Evolutionary conservation across 331 rosid genomes (phyloP), one percentile per base, ranked within the genome.

Genomic region (Rosa hybrid): DNA sequence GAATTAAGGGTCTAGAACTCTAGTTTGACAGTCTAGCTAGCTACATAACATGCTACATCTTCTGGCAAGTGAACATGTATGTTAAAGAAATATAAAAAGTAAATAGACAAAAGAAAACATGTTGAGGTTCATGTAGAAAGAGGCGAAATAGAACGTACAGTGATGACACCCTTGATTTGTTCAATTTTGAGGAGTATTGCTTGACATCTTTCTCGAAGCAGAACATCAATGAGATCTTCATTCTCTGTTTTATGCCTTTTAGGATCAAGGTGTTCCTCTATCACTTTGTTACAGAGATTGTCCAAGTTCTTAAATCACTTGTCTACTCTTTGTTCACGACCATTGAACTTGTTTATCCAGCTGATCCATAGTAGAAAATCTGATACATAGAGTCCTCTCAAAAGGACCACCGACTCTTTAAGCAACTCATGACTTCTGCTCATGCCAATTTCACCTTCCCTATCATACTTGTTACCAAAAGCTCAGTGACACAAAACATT

Each of bases 101-200:
- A 11, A 17, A 41, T 56, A 6, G 39, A 6, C 17, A 68, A 27
- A 23, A 3, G 5, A 23, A 27, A 27, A 0, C 39, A 23, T 12
- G 7, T 25, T 8, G 5, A 62, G 14, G 25, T 59, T 7, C 67
- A 60, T 27, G 67, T 4, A 11, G 16, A 9, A 11, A 59, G 7
- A 10, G 10, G 39, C 4, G 39, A 34, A 59, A 21, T 4, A 8
- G 30, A 16, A 39, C 85, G 6, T 80, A 84, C 88, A 20, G 69
- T 79, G 21, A 86, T 54, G 7, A 86, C 88, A 39, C 86, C 90
- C 83, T 84, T 86, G 78, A 89, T 82, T 62, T 86, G 87, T 21
- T 84, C 78, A 63, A 60, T 46, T 13, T 2, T 69, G 63, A 82
- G 34, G 50, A 64, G 39, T 21, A 78, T 49, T 23, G 71, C 50